Percentiles rank a stretch among this genome's conserved stretches.
Conservation (phyloP, 2,329 filamentous ascomycete genomes). For the Xylariales sp. region DNA sequence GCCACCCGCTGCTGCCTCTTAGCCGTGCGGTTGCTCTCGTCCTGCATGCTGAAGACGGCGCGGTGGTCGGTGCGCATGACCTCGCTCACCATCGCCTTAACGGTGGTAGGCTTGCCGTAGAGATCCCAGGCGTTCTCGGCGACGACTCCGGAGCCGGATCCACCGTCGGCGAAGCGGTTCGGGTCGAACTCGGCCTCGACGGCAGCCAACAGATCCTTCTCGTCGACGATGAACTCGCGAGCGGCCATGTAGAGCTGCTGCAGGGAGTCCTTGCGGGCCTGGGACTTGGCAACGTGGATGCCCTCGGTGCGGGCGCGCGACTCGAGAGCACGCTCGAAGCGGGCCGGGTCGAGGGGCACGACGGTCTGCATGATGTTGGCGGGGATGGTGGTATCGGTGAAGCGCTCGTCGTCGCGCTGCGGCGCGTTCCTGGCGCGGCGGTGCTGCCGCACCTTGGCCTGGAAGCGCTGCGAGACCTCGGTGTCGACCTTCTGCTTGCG, state of each 20-base stretch:
- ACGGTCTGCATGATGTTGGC: conserved; percentile 44
- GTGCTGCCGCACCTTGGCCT: conserved; percentile 42
- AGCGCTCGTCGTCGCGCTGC: conserved; percentile 69
- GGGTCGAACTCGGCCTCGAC: conserved; percentile 75
- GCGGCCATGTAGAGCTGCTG: conserved; percentile 90
- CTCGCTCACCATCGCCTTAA: conserved; percentile 39
- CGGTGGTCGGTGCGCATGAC: conserved; percentile 20
- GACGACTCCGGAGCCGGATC: conserved; percentile 20
- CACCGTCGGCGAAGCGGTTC: conserved; percentile 44
- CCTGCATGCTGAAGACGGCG: conserved; percentile 24
- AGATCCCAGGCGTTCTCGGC: conserved; percentile 49
- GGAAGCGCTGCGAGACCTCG: conserved; percentile 31
- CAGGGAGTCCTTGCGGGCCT: conserved; percentile 64
- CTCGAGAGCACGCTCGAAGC: conserved; percentile 49
- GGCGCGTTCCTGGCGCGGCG: conserved; percentile 52
- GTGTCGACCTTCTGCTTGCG: conserved; percentile 51
- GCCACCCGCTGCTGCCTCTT: conserved; percentile 51
- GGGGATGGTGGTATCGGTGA: conserved; percentile 67
- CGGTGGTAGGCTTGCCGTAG: conserved; percentile 38
- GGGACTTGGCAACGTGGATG: conserved; percentile 45
- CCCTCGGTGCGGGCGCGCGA: conserved; percentile 35
- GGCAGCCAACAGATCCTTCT: conserved; percentile 67
- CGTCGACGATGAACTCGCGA: conserved; percentile 78
- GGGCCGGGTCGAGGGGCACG: conserved; percentile 57
- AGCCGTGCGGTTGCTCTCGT: conserved; percentile 39